Base-by-base conservation (phyloP, 208 protist species). In the Leishmania gerbilli region DNA sequence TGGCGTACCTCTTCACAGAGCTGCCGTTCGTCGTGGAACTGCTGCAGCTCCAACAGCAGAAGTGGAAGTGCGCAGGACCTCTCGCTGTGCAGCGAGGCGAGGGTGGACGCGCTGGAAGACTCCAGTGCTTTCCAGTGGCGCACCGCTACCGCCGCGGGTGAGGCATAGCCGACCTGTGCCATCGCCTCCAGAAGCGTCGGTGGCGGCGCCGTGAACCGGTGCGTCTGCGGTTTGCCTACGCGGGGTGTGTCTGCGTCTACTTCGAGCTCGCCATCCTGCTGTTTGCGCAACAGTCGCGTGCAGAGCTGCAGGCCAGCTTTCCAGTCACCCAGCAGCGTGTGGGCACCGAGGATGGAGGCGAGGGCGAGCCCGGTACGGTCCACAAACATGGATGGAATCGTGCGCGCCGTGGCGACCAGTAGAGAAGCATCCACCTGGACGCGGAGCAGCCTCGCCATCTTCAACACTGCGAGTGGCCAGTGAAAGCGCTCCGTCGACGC, bases 321-420 rank as follows among this genome's bases (percentile, higher is more conserved):
- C 86, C 86, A 89, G 55, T 84, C 62, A 2, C 86, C 83, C 31
- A 89, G 77, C 7, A 89, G 78, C 11, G 80, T 84, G 37, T 81
- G 80, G 24, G 86, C 80, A 1, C 34, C 71, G 8, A 89, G 71
- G 13, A 79, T 53, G 24, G 21, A 24, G 19, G 78, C 80, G 49
- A 89, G 55, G 13, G 80, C 83, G 6, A 76, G 27, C 0, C 58
- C 19, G 40, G 74, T 76, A 55, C 27, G 69, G 74, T 82, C 85
- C 4, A 75, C 55, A 51, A 69, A 80, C 37, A 68, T 40, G 13
- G 80, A 85, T 0, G 81, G 84, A 21, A 87, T 71, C 1, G 68
- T 58, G 51, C 72, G 49, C 24, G 49, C 42, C 7, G 87, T 74
- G 40, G 37, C 9, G n/a, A 34, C 65, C 7, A 80, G 9, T 7